phyloP scores from a whole-genome alignment of 2,329 filamentous ascomycete genomes.

The Penicillium oxalicum region DNA sequence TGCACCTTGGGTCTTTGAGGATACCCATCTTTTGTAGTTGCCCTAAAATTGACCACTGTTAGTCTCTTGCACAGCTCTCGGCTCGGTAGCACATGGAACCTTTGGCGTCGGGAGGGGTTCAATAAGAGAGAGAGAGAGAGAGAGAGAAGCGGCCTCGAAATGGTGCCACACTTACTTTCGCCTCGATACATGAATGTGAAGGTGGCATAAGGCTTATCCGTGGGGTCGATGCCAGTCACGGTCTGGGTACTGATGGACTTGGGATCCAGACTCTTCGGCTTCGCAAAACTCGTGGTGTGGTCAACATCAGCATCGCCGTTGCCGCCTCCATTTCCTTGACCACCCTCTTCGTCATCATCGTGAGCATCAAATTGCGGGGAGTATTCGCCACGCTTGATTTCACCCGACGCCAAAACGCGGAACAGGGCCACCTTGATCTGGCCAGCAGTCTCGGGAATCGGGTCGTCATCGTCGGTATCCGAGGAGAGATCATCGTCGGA shows the following conservation, averaged over 20 bases:
- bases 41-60: conserved; percentile 49
- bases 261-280: conserved; percentile 90
- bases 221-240: conserved; percentile 94
- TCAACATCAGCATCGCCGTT: conserved; percentile 77
- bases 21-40: conserved; percentile 98
- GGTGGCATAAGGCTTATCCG: conserved; percentile 89
- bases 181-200: conserved; percentile 98
- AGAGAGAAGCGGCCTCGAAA: neutral
- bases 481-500: conserved; percentile 66
- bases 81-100: too few relatives aligned
- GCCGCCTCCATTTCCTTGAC: conserved; percentile 49
- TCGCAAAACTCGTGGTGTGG: conserved; percentile 95
- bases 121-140: too few relatives aligned
- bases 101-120: too few relatives aligned
- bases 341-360: conserved; percentile 76
- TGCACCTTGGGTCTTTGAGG: conserved; percentile 59
- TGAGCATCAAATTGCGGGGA: conserved; percentile 96
- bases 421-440: conserved; percentile 99
- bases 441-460: conserved; percentile 81
- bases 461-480: conserved; percentile 71
- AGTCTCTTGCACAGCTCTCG: too few relatives aligned
- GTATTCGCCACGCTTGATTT: conserved; percentile 97
- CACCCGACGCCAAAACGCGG: conserved; percentile 86
- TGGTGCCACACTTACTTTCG: conserved; percentile 61
- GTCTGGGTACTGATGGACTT: conserved; percentile 98